A percentile compares a stretch with the other conserved stretches of the same genome.
These are phyloP conservation scores for Kalaharituber pfeilii DNA, from an alignment of 2,329 filamentous ascomycete species.

Conservation along the genomic window DNA sequence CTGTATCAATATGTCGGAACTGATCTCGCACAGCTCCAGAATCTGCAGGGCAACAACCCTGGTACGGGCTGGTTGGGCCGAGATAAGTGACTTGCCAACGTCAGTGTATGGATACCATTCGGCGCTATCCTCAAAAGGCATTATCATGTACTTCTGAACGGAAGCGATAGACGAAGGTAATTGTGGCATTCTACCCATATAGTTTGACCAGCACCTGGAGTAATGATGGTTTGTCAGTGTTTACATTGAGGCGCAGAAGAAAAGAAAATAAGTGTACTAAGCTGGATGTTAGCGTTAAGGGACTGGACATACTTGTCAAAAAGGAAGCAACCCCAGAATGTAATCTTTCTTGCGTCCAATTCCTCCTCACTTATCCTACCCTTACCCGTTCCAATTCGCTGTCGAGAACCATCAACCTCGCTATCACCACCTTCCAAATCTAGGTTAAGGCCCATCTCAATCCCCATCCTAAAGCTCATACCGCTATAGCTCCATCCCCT, in stretches of 20 bases:
- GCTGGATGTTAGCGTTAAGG: background rate
- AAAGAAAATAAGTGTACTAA: constrained; percentile 1
- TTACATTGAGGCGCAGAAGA: constrained; percentile 5
- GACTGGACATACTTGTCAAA: constrained; percentile 56
- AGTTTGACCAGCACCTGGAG: constrained; percentile 77
- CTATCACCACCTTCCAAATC: constrained; percentile 49
- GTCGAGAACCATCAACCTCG: constrained; percentile 27
- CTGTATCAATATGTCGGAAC: constrained; percentile 68
- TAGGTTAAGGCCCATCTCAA: constrained; percentile 80
- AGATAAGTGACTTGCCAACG: constrained; percentile 52
- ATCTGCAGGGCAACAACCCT: constrained; percentile 68
- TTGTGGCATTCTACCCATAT: constrained; percentile 78
- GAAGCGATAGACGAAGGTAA: constrained; percentile 63
- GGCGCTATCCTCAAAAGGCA: constrained; percentile 71
- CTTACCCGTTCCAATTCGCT: constrained; percentile 27
- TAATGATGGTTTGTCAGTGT: background rate
- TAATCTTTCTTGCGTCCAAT: constrained; percentile 73
- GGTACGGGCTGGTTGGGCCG: constrained; percentile 65
- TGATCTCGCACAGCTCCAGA: constrained; percentile 75
- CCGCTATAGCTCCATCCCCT: constrained; percentile 98
- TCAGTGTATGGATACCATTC: constrained; percentile 83
- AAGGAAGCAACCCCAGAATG: constrained; percentile 96
- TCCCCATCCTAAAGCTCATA: constrained; percentile 96
- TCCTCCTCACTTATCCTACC: constrained; percentile 54
- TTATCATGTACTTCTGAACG: constrained; percentile 77